phyloP scores from a whole-genome alignment of 2,329 filamentous ascomycete species.

The Calonectria honghensis region DNA sequence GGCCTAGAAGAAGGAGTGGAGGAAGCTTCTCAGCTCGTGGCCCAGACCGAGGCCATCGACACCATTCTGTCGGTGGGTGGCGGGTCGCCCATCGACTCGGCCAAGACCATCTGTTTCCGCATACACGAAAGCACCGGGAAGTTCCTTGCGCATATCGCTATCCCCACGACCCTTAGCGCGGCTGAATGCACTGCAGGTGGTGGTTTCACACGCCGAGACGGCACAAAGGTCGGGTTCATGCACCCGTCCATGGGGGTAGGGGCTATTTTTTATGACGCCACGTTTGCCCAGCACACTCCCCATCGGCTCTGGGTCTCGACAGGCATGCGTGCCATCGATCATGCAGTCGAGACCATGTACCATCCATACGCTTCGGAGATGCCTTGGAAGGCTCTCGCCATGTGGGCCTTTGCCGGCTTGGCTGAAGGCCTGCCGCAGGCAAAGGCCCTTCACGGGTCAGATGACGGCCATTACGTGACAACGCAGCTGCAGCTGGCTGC shows the following conservation, averaged over 20 bases:
- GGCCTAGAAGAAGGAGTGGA: constrained; percentile 44
- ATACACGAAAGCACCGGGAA: constrained; percentile 50
- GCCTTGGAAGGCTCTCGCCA: constrained; percentile 49
- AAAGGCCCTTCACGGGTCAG: constrained; percentile 38
- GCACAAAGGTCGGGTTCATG: constrained; percentile 51
- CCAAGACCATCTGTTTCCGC: constrained; percentile 50
- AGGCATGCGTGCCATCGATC: constrained; percentile 48
- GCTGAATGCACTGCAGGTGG: constrained; percentile 50
- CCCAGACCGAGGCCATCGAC: constrained; percentile 33
- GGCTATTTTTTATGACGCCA: constrained; percentile 46
- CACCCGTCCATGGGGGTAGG: constrained; percentile 46
- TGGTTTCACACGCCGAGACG: constrained; percentile 52
- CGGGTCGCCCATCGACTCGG: constrained; percentile 43
- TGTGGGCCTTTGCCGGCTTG: constrained; percentile 40
- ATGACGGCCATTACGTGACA: constrained; percentile 39
- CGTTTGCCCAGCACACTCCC: constrained; percentile 47
- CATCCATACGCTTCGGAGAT: constrained; percentile 49
- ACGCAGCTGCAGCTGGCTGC: constrained; percentile 49
- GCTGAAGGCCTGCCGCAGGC: constrained; percentile 35
- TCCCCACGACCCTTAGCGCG: constrained; percentile 48
- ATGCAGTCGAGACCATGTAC: constrained; percentile 50
- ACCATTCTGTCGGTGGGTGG: constrained; percentile 46
- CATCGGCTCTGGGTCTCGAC: constrained; percentile 46
- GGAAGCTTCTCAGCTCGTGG: constrained; percentile 38
- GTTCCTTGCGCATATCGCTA: constrained; percentile 41